Base-by-base conservation (phyloP, 2,329 filamentous ascomycete species). In the Hawksworthiomyces lignivorus region DNA sequence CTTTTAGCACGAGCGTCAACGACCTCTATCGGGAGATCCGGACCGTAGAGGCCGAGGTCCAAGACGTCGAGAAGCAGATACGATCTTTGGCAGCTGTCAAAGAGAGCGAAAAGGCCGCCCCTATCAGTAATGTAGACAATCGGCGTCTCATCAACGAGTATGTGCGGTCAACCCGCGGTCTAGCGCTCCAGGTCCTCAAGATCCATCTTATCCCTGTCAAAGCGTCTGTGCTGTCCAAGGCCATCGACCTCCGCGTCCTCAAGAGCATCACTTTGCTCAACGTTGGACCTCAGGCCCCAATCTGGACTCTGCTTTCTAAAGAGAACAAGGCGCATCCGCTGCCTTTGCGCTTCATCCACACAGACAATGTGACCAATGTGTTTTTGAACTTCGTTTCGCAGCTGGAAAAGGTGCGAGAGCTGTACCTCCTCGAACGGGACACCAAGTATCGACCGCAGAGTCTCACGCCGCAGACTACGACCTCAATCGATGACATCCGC, bases 161-260 rank as follows among this genome's bases (percentile, higher is more conserved):
- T 53, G 59, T 77, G 30, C 69, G 75, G 24, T 59, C 64, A 4
- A 80, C 75, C 2, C 67, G 80, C 49, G 80, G 80, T 2, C 59
- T 82, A 11, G 62, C 70, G 2, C 63, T 84, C 2, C 59, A 73
- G 38, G 66, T 65, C 2, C 62, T 84, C 15, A 66, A 66, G 41
- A 64, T 82, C 20, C 66, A 79, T 50, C 64, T 79, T 24, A 69
- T 84, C 26, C 79, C 79, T 0, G 65, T 79, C 50, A 78, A 74
- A 54, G 65, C 77, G 3, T 73, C 72, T 0, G 67, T 80, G 1
- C 53, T 84, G 8, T 69, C 65, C 15, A 64, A 67, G 21, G 73
- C 74, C 1, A 60, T 83, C 27, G 75, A 83, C 50, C 52, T 83
- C 4, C 63, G 62, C n/a, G 62, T 63, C 4, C 62, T 84, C n/a